These are phyloP conservation scores for Suaeda aralocaspica DNA, from an alignment of 148 eudicot species.

Conservation along the genomic window DNA sequence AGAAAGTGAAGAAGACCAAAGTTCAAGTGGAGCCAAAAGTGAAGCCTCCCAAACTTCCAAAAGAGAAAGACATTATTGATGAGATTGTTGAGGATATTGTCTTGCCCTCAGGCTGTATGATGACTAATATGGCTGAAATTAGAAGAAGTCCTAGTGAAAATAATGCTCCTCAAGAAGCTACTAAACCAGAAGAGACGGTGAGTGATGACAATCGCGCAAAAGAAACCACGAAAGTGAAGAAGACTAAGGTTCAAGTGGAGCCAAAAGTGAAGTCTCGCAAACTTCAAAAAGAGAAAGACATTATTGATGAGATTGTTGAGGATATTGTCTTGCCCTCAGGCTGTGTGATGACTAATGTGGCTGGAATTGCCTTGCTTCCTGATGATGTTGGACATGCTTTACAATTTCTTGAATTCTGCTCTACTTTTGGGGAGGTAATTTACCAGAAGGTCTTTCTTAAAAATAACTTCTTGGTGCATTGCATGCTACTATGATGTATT, in stretches of 20 bases:
- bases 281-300: constrained; percentile 10
- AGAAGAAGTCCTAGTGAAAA: constrained; percentile 19
- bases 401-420: constrained; percentile 81
- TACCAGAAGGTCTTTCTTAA: neutral
- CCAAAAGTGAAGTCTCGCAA: constrained; percentile 17
- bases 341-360: constrained; percentile 46
- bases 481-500: no score
- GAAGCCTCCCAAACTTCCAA: constrained; percentile 19
- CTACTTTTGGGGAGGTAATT: constrained; percentile 76
- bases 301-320: constrained; percentile 12
- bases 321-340: constrained; percentile 61
- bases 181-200: constrained; percentile 16
- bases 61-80: constrained; percentile 8
- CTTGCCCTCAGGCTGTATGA: constrained; percentile 61
- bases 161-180: constrained; percentile 16
- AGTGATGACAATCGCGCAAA: neutral
- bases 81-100: constrained; percentile 27
- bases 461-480: no score
- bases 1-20: constrained; percentile 22
- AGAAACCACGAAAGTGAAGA: constrained; percentile 22
- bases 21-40: constrained; percentile 7
- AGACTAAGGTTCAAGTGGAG: constrained; percentile 10
- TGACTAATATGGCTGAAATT: constrained; percentile 39
- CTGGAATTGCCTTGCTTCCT: constrained; percentile 52
- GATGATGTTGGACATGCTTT: constrained; percentile 74